Conservation (phyloP, 768 basidiomycete genomes). For the Amanita exitialis region DNA sequence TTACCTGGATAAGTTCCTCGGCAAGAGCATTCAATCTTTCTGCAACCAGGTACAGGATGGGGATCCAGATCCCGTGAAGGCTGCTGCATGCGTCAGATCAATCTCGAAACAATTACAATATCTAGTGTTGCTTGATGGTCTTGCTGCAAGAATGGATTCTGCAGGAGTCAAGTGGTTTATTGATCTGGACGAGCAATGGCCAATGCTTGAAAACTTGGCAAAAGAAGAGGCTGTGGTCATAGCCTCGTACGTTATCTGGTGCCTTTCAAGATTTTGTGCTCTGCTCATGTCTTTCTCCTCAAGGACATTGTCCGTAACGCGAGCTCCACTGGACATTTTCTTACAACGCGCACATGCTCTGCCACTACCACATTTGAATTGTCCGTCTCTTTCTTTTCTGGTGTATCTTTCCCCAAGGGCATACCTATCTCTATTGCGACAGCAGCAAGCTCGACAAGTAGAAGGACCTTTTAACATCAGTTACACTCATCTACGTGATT, state of each 20-base stretch:
- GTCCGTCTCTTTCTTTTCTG: conserved; percentile 65
- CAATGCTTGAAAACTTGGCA: conserved; percentile 38
- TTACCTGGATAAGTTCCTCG: conserved; percentile 56
- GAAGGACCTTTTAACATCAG: conserved; percentile 35
- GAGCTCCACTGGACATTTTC: conserved; percentile 61
- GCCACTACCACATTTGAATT: conserved; percentile 61
- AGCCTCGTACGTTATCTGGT: conserved; percentile 34
- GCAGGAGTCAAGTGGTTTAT: conserved; percentile 70
- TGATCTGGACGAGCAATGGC: conserved; percentile 46
- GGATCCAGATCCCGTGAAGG: conserved; percentile 45
- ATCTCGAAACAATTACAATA: conserved; percentile 53
- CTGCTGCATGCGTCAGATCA: conserved; percentile 34
- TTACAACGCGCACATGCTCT: conserved; percentile 56
- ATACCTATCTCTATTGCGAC: conserved; percentile 52
- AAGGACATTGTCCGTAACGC: conserved; percentile 28
- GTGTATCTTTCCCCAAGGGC: conserved; percentile 58
- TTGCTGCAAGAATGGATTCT: conserved; percentile 52
- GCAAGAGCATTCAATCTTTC: conserved; percentile 44
- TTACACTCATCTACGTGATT: conserved; percentile 32
- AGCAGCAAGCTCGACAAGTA: conserved; percentile 13
- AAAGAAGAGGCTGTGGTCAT: conserved; percentile 41
- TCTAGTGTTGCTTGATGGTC: conserved; percentile 60
- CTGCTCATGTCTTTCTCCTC: conserved; percentile 1
- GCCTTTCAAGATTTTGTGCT: not conserved
- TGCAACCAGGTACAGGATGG: conserved; percentile 49